Base-by-base conservation (phyloP, 1,284 basidiomycete species). In the Apiotrichum veenhuisii region DNA sequence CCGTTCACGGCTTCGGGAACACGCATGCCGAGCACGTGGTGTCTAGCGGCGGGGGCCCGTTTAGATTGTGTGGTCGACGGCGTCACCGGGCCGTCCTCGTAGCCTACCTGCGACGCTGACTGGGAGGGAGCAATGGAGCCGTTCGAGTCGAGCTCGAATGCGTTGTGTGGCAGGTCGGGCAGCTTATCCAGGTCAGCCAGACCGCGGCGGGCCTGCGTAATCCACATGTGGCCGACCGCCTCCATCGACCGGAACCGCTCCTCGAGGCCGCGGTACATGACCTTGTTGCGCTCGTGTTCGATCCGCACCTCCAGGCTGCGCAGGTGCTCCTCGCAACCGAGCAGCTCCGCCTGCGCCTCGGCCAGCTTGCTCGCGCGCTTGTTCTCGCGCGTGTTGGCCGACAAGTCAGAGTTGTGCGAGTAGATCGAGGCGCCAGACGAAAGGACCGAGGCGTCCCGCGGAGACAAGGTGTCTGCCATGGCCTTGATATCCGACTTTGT, bases 211-310 rank as follows among this genome's bases (percentile, higher is more conserved):
- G 76, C 68, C 58, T 77, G 76, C 23, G 58, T 57, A 23, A 73
- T 65, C 76, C 76, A 77, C 76, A 77, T 77, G 50, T 72, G 63
- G 3, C 70, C 74, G 2, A 77, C 73, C 2, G 68, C 70, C 56
- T 77, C 75, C 75, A 77, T 77, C 5, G 75, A 68, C 43, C 70
- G 67, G 64, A 77, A 77, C 42, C 74, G 62, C 53, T 77, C 74
- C 58, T 74, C 73, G 41, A 77, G 62, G 7, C 76, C 76, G 23
- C 70, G 63, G 50, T 69, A 64, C 75, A 77, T 76, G 63, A 77
- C 74, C 56, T 71, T 75, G 65, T 75, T 77, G 55, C 76, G 66
- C 59, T 77, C 76, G 38, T 62, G 58, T 63, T 77, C 76, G 51
- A 77, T 72, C 45, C 69, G 63, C 22, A 76, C 70, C 55, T 77